Base-by-base conservation (phyloP, 257 asterid genomes). In the Solanum sejunctum region DNA sequence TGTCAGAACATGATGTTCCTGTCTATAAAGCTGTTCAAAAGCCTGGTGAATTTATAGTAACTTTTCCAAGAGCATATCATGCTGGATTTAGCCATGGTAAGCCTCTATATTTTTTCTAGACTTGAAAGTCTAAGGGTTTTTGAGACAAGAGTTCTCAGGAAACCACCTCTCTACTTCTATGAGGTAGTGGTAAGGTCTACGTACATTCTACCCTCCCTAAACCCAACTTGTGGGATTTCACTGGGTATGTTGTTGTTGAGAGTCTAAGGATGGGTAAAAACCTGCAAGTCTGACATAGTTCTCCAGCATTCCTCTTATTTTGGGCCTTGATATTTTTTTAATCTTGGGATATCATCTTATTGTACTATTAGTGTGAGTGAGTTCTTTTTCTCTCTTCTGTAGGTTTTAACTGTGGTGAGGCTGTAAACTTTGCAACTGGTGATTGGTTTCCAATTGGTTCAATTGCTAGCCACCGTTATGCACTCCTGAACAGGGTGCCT, bases 391-490 rank as follows among this genome's bases (percentile, higher is more conserved):
- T 21, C 18, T 28, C 32, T 23, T 83, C 36, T 52, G 77, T 92
- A 96, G 99, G 99, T 85, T 96, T 96, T 90, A 95, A 94, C 87
- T 96, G 99, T 83, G 99, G 98, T 26, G 99, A 96, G 89, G 99
- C 99, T 84, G 99, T 96, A 26, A 96, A 96, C 91, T 96, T 96
- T 88, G 98, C 99, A 71, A 89, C 91, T 81, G 98, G 97, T 28
- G 98, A 95, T 89, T 96, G 98, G 99, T 96, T 96, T 92, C 98
- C 97, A 10, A 86, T 95, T 86, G 98, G 98, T 83, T 91, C 93
- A 84, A 88, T 96, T 84, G 99, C 98, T 52, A 92, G 98, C 88
- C 91, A 93, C 72, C 99, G 99, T 82, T 96, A 96, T 88, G 96
- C 99, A 82, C 88, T 91, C 82, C 98, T 95, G 47, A 93, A 91